Base-by-base conservation (phyloP, 345 rosid species). In the Syzygium aqueum region DNA sequence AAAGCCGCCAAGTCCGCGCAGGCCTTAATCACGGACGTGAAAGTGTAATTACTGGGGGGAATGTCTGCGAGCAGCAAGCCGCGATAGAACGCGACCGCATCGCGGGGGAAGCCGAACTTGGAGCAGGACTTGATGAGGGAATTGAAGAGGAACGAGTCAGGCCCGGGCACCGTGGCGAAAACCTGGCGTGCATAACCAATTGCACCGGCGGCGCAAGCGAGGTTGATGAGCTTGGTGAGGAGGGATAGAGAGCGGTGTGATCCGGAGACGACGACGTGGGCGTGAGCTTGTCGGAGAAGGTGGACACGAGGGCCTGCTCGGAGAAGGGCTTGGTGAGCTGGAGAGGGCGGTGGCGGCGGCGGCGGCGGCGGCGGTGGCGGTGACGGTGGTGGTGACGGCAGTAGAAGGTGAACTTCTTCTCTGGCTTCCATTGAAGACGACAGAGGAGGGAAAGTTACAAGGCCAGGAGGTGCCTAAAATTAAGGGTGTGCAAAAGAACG, bases 131-230 rank as follows among this genome's bases (percentile, higher is more conserved):
- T 95, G 84, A 97, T 94, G 53, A 97, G 63, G 28, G 96, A 89
- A 84, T 92, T 93, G 89, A 95, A 95, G 89, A 96, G 94, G 87
- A 97, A 94, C 1, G 95, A 90, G 67, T 97, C 99, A 2, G 97
- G 96, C 49, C 90, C 80, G 43, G 95, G 88, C 13, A 96, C 92
- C 46, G 92, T 90, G 85, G 90, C 91, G 89, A 94, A 95, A 84
- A 97, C 89, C 57, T 86, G 92, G 27, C 85, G 94, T 11, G 93
- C 86, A 88, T 95, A 95, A 67, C 82, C 27, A 43, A 94, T 82
- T 87, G 97, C 93, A 77, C 93, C 91, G 51, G 95, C 92, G 5
- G 94, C 90, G 87, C 90, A 93, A 88, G 93, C 94, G 13, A 96
- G 91, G 86, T 93, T 93, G 54, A 95, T 88, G 89, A 96, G 95